Percentiles rank a stretch among this genome's conserved stretches.
These are phyloP conservation scores for Diplogelasinospora grovesii DNA, from an alignment of 495 filamentous ascomycete genomes.

Conservation along the genomic window DNA sequence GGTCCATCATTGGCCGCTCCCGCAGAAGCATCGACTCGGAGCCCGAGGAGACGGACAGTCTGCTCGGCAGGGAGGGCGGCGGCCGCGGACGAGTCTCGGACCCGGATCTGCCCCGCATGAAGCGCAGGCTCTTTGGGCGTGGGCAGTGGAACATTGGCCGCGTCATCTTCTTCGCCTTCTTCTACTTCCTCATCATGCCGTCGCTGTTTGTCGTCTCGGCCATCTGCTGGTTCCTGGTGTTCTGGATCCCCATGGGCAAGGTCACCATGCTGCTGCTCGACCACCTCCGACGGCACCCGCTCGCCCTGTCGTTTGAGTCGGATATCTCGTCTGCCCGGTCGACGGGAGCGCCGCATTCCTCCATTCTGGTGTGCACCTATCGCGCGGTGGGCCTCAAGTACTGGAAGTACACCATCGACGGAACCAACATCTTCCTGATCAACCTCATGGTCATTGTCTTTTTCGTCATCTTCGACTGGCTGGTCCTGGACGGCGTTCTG, in stretches of 20 bases:
- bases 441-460: slow-evolving; percentile 86
- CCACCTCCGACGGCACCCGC: slow-evolving; percentile 86
- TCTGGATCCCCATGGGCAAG: slow-evolving; percentile 98
- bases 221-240: slow-evolving; percentile 93
- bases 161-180: slow-evolving; percentile 93
- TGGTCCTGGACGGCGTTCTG: slow-evolving; percentile 59
- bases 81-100: slow-evolving; percentile 32
- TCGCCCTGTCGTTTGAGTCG: slow-evolving; percentile 88
- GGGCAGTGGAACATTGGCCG: slow-evolving; percentile 93
- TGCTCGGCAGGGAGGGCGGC: slow-evolving; percentile 60
- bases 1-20: slow-evolving; percentile 83
- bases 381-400: slow-evolving; percentile 90
- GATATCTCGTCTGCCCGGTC: slow-evolving; percentile 69
- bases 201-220: slow-evolving; percentile 76
- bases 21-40: slow-evolving; percentile 81
- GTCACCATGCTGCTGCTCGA: slow-evolving; percentile 84
- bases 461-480: slow-evolving; percentile 92
- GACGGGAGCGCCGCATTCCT: slow-evolving; percentile 63
- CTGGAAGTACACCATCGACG: slow-evolving; percentile 98
- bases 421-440: slow-evolving; percentile 98
- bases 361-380: slow-evolving; percentile 93
- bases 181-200: slow-evolving; percentile 92
- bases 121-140: slow-evolving; percentile 86
- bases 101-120: slow-evolving; percentile 52
- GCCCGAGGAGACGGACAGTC: slow-evolving; percentile 77